Evolutionary conservation across 495 filamentous ascomycete species (phyloP).

Genomic region (Usnea hakonensis): DNA sequence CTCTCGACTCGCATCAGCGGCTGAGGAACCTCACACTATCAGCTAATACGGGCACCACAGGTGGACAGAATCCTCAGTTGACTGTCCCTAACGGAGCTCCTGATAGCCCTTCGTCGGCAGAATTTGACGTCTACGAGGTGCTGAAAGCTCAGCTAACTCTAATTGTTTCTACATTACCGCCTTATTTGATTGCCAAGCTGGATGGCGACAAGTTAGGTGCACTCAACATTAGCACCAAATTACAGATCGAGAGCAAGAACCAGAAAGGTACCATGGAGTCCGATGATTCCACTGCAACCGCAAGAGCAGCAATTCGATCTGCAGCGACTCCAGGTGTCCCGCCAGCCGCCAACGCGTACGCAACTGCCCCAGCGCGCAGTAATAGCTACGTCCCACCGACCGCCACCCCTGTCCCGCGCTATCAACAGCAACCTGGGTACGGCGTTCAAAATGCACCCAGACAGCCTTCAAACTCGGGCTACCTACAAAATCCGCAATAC

Average conservation of each 20-base stretch:
- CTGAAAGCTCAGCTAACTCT: slow-evolving; percentile 64
- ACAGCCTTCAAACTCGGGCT: slow-evolving; percentile 32
- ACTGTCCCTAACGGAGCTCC: slow-evolving; percentile 38
- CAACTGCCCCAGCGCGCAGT: slow-evolving; percentile 15
- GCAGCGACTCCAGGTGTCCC: slow-evolving; percentile 7
- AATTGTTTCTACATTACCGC: slow-evolving; percentile 69
- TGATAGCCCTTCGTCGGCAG: slow-evolving; percentile 52
- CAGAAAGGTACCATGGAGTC: slow-evolving; percentile 81
- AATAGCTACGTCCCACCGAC: slow-evolving; percentile 12
- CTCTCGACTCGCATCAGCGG: slow-evolving; percentile 76
- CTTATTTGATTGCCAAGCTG: slow-evolving; percentile 77
- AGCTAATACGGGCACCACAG: slow-evolving; percentile 34
- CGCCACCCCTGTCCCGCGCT: slow-evolving; percentile 17
- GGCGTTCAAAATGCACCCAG: slow-evolving; percentile 32
- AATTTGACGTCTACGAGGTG: slow-evolving; percentile 64
- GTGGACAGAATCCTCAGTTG: slow-evolving; percentile 38
- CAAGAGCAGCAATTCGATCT: slow-evolving; percentile 11
- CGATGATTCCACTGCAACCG: slow-evolving; percentile 52
- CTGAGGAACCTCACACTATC: slow-evolving; percentile 62
- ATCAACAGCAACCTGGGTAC: slow-evolving; percentile 20
- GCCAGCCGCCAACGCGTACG: slow-evolving; percentile 11
- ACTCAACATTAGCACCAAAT: slow-evolving; percentile 74
- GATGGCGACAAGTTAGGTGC: slow-evolving; percentile 76
- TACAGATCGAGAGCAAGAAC: slow-evolving; percentile 61
- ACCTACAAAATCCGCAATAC: slow-evolving; percentile 37